These are phyloP conservation scores for Turnera subulata DNA, from an alignment of 345 rosid species.

Conservation along the genomic window DNA sequence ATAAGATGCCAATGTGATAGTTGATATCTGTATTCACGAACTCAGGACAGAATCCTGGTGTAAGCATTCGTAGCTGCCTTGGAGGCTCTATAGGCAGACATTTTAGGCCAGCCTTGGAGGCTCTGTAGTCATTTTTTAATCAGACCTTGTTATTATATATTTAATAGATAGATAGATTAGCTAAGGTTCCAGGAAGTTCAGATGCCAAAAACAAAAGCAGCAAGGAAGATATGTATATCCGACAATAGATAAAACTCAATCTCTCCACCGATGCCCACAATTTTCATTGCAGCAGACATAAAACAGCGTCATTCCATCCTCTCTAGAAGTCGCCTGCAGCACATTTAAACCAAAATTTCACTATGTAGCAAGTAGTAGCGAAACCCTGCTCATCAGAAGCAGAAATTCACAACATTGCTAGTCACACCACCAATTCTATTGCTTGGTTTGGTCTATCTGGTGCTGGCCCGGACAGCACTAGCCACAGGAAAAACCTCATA, in stretches of 20 bases:
- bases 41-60: no score
- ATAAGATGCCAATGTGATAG: conserved; percentile 16
- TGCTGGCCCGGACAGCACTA: no score
- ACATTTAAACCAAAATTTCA: neutral
- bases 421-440: neutral
- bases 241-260: conserved; percentile 3
- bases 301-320: conserved; percentile 74
- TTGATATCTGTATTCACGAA: conserved; percentile 33
- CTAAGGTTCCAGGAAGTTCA: no score
- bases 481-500: no score
- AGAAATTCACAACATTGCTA: neutral
- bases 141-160: no score
- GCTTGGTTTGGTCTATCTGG: no score
- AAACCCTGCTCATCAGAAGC: neutral
- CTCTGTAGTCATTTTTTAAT: no score
- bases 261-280: conserved; percentile 75
- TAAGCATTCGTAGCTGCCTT: no score
- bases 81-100: no score
- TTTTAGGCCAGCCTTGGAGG: no score
- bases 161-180: no score
- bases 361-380: neutral
- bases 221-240: neutral
- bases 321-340: conserved; percentile 48
- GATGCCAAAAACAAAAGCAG: no score
- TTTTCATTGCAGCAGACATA: conserved; percentile 76